A percentile compares a stretch with the other conserved stretches of the same genome.
Conservation (phyloP, 345 rosid genomes). For the Moringa oleifera region DNA sequence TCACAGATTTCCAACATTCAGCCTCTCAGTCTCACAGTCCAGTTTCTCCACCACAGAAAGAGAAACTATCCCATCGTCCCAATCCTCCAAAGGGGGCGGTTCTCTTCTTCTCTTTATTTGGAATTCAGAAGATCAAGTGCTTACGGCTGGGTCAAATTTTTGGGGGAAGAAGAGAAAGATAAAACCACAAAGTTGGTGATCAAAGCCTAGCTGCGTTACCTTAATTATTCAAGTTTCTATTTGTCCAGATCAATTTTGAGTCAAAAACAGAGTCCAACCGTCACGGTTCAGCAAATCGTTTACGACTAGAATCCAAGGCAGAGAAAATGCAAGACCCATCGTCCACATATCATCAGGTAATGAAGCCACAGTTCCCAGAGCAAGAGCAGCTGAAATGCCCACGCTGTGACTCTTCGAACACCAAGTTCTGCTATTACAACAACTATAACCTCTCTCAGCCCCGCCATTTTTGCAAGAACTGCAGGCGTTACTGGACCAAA, state of each 20-base stretch:
- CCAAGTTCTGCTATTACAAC: conserved; percentile 96
- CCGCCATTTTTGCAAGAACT: conserved; percentile 82
- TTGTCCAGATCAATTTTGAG: neutral
- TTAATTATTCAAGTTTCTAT: no score
- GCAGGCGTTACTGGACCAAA: conserved; percentile 93
- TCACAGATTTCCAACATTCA: conserved; percentile 9
- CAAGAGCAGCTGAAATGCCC: conserved; percentile 76
- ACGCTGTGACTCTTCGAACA: conserved; percentile 69
- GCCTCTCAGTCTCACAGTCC: neutral
- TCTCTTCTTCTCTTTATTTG: neutral
- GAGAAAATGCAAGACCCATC: conserved; percentile 52
- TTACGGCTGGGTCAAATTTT: no score
- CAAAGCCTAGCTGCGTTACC: no score
- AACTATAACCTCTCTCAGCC: conserved; percentile 90
- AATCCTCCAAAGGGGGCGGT: neutral
- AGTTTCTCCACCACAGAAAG: neutral
- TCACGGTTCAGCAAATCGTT: no score
- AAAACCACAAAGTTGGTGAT: no score
- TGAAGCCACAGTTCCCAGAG: conserved; percentile 62
- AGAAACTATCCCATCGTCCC: neutral
- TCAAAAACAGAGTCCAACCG: neutral
- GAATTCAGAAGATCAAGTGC: no score
- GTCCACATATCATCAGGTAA: conserved; percentile 26
- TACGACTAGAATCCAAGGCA: neutral
- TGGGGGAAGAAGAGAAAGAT: no score